Conservation (phyloP, 495 filamentous ascomycete genomes). For the Niebla homalea region DNA sequence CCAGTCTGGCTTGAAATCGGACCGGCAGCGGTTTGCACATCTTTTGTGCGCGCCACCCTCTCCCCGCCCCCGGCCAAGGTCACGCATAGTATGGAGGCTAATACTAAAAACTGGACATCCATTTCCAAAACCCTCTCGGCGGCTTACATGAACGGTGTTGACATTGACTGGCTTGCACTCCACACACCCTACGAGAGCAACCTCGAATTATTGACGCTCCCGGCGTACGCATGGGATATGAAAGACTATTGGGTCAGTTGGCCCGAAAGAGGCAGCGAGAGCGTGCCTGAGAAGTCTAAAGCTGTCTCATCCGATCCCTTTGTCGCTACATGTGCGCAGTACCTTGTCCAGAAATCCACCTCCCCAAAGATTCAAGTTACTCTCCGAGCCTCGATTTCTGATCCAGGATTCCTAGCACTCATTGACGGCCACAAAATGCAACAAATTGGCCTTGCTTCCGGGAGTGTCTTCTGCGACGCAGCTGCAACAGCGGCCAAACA, state of each 20-base stretch:
- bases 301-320: neutral
- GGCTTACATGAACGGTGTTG: neutral
- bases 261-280: neutral
- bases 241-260: neutral
- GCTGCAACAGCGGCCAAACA: constrained; percentile 11
- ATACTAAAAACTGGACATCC: neutral
- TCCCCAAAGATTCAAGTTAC: neutral
- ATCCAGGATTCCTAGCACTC: neutral
- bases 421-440: constrained; percentile 11
- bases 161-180: neutral
- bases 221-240: neutral
- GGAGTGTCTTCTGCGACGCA: constrained; percentile 15
- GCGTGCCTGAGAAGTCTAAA: neutral
- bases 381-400: neutral
- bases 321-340: neutral
- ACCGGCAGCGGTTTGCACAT: neutral
- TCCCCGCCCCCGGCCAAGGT: neutral
- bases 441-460: constrained; percentile 6
- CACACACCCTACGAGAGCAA: neutral
- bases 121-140: neutral
- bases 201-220: neutral
- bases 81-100: neutral
- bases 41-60: neutral
- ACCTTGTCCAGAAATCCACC: neutral
- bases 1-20: constrained; percentile 15